phyloP scores from a whole-genome alignment of 495 filamentous ascomycete species.

The Astrocystis sublimbata region DNA sequence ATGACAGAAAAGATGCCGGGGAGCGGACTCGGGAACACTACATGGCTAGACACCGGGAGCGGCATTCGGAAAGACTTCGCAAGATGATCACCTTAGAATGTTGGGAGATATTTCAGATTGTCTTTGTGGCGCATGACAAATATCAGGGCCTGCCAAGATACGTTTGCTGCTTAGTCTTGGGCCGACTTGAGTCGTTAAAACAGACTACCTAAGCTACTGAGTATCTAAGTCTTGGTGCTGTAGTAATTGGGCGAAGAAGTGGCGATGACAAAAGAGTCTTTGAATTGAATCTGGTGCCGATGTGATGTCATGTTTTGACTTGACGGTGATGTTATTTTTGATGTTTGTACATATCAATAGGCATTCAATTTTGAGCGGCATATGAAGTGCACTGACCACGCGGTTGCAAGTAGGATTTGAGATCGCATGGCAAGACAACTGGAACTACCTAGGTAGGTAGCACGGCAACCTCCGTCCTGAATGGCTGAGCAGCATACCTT shows the following conservation, averaged over 20 bases:
- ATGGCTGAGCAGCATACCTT: not conserved
- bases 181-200: not conserved
- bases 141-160: constrained; percentile 1
- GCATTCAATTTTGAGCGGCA: not conserved
- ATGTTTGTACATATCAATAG: not conserved
- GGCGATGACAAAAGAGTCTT: too few relatives aligned
- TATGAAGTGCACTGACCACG: not conserved
- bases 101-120: not conserved
- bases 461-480: not conserved
- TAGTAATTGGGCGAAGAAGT: too few relatives aligned
- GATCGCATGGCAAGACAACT: not conserved
- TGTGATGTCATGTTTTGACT: not conserved
- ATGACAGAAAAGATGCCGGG: too few relatives aligned
- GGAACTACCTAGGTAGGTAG: not conserved
- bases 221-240: too few relatives aligned
- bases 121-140: constrained; percentile 4
- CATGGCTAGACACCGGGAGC: not conserved
- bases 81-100: not conserved
- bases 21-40: not conserved
- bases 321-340: not conserved
- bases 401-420: not conserved
- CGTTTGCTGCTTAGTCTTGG: not conserved
- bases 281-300: not conserved
- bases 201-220: not conserved
- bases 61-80: not conserved